Evolutionary conservation across 2,329 filamentous ascomycete genomes (phyloP), one percentile per base, ranked within the genome.

Genomic region (Atkinsonella texensis): DNA sequence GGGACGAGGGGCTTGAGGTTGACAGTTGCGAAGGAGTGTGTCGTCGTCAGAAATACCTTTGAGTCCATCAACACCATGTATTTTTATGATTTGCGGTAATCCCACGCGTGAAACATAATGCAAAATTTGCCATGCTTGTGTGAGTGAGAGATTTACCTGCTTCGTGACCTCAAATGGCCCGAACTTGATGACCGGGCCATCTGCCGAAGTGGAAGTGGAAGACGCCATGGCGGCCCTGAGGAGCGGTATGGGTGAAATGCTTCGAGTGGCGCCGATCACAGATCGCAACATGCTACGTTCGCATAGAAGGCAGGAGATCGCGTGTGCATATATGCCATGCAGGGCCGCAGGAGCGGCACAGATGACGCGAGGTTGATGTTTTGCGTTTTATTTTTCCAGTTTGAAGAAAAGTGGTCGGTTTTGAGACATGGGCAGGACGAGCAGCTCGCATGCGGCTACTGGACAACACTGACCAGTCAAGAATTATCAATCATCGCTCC

Each of bases 1-100:
- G 90, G 89, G 1, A 96, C 78, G 39, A 98, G 80, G 23, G 93
- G 93, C 70, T 95, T 96, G 65, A 97, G 81, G 71, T 98, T 98
- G 53, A 97, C 90, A 56, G 97, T 76, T 50, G 88, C 89, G 71
- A 89, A 96, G 59, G 84, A 87, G 61, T 85, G 76, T 0, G 79
- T 75, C 1, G 90, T 95, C 57, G 76, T 75, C 68, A 94, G 80
- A 73, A 97, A 97, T 72, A 96, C 88, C 86, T 96, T 59, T 32
- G 35, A 8, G 5, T 8, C 7, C 28, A 28, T 28, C 28, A 28
- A 28, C 28, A 28, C 28, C 4, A 28, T 28, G 28, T 28, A 28
- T 4, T 23, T 23, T 23, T 23, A 4, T 4, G 2, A 23, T 23
- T 23, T 4, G 20, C 20, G 20, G 20, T 23, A 23, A 4, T 23